Percentiles rank a stretch among this genome's conserved stretches.
phyloP scores from a whole-genome alignment of 768 basidiomycete species.

The Lactarius evosmus region DNA sequence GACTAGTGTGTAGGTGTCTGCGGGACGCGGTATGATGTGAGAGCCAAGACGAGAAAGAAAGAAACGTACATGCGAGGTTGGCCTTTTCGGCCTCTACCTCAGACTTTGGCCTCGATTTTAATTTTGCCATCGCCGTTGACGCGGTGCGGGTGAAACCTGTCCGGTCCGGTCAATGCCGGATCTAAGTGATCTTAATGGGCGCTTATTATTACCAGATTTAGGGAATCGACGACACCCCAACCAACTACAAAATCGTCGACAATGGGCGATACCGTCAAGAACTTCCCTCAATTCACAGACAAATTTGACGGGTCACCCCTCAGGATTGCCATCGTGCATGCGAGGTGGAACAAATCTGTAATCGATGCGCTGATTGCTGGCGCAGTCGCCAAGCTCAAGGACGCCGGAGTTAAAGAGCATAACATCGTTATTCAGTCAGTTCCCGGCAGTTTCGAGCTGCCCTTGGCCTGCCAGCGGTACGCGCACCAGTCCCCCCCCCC shows the following conservation, averaged over 20 bases:
- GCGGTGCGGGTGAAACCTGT: neutral
- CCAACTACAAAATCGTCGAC: neutral
- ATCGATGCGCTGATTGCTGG: conserved; percentile 85
- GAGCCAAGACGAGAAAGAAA: neutral
- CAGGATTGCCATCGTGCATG: conserved; percentile 90
- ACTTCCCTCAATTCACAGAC: conserved; percentile 55
- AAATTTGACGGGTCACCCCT: conserved; percentile 76
- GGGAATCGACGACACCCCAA: neutral
- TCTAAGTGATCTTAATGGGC: neutral
- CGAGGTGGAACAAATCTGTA: conserved; percentile 90
- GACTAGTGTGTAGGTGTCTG: conserved; percentile 75
- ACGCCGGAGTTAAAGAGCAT: conserved; percentile 79
- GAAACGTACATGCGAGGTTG: conserved; percentile 13
- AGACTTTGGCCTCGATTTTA: neutral
- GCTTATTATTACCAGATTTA: neutral
- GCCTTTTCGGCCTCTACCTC: conserved; percentile 7
- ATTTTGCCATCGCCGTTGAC: neutral
- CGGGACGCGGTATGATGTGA: neutral
- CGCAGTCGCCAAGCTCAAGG: conserved; percentile 73
- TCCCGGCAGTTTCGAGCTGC: conserved; percentile 94
- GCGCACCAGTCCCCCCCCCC: conserved; percentile 31
- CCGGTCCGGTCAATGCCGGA: conserved; percentile 8
- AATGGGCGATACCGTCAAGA: conserved; percentile 63
- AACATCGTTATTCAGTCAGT: conserved; percentile 92
- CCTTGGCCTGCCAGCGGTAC: conserved; percentile 82